A percentile compares a stretch with the other conserved stretches of the same genome.
phyloP scores from a whole-genome alignment of 148 eudicot species.

The Chenopodium berlandieri region DNA sequence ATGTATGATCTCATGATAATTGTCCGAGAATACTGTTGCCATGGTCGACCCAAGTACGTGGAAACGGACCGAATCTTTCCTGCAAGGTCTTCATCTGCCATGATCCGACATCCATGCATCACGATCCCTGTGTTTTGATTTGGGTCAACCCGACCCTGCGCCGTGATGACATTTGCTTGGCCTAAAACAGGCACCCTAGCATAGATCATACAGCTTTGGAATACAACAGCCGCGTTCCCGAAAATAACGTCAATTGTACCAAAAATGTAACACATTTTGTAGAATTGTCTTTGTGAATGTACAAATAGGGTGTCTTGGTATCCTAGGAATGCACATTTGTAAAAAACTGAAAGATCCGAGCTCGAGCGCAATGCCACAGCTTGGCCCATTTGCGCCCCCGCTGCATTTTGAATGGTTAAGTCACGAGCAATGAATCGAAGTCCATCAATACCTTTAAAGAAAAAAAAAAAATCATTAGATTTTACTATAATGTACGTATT shows the following conservation, averaged over 20 bases:
- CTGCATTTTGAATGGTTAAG: constrained; percentile 68
- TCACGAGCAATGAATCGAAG: constrained; percentile 71
- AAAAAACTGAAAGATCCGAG: constrained; percentile 67
- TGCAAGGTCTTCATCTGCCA: constrained; percentile 51
- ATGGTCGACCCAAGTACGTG: constrained; percentile 72
- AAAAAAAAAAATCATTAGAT: too few species aligned
- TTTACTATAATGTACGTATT: too few species aligned
- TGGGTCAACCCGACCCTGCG: constrained; percentile 57
- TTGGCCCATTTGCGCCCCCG: constrained; percentile 55
- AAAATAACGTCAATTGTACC: constrained; percentile 75
- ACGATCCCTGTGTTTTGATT: constrained; percentile 69
- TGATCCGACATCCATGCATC: constrained; percentile 50
- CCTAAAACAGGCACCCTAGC: constrained; percentile 43
- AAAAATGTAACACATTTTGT: constrained; percentile 50
- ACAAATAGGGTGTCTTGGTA: constrained; percentile 79
- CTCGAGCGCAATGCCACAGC: constrained; percentile 68
- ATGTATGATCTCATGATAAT: constrained; percentile 42
- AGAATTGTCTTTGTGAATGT: constrained; percentile 75
- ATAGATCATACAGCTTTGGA: constrained; percentile 55
- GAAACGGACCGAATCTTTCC: constrained; percentile 19
- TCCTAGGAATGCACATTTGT: constrained; percentile 59
- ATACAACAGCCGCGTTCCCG: constrained; percentile 64
- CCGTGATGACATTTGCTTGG: constrained; percentile 53
- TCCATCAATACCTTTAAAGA: constrained; percentile 50
- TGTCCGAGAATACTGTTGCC: constrained; percentile 59